Evolutionary conservation across 805 yeast species (phyloP).

Genomic region (Metschnikowia rubicola): DNA sequence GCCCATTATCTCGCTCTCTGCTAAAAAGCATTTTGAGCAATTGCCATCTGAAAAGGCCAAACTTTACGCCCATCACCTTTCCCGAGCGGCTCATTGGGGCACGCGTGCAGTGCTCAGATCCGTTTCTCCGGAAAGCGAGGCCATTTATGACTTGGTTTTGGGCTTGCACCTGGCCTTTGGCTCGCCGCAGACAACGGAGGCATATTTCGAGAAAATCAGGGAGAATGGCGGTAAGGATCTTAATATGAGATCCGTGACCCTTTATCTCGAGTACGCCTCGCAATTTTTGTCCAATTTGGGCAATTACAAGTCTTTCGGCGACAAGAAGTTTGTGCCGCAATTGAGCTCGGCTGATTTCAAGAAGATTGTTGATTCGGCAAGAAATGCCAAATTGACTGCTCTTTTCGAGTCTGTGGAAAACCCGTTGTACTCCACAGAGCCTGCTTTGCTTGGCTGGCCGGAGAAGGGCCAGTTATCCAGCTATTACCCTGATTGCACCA

Average conservation of each 20-base stretch:
- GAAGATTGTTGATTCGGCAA: slow-evolving; percentile 42
- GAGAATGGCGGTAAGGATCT: background rate
- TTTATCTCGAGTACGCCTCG: slow-evolving; percentile 69
- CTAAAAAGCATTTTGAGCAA: slow-evolving; percentile 64
- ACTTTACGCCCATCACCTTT: slow-evolving; percentile 74
- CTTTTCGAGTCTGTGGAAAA: slow-evolving; percentile 43
- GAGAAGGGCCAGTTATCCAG: slow-evolving; percentile 71
- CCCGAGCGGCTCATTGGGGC: slow-evolving; percentile 83
- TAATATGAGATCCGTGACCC: slow-evolving; percentile 35
- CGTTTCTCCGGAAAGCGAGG: slow-evolving; percentile 78
- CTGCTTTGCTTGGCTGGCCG: slow-evolving; percentile 69
- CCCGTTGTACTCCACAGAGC: slow-evolving; percentile 50
- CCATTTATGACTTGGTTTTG: slow-evolving; percentile 67
- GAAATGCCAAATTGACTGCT: slow-evolving; percentile 29
- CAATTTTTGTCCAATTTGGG: slow-evolving; percentile 75
- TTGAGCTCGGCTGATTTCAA: slow-evolving; percentile 47
- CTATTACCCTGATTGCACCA: slow-evolving; percentile 53
- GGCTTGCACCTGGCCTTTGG: slow-evolving; percentile 49
- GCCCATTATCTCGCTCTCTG: slow-evolving; percentile 48
- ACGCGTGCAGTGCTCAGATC: slow-evolving; percentile 75
- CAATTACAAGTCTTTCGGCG: slow-evolving; percentile 85
- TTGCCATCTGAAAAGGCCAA: slow-evolving; percentile 56
- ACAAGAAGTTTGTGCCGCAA: slow-evolving; percentile 77
- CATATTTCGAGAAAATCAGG: slow-evolving; percentile 34
- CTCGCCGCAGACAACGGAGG: slow-evolving; percentile 40